Evolutionary conservation across 108 stramenopile species (phyloP), one percentile per base, ranked within the genome.

Genomic region (Cyclotella atomus): DNA sequence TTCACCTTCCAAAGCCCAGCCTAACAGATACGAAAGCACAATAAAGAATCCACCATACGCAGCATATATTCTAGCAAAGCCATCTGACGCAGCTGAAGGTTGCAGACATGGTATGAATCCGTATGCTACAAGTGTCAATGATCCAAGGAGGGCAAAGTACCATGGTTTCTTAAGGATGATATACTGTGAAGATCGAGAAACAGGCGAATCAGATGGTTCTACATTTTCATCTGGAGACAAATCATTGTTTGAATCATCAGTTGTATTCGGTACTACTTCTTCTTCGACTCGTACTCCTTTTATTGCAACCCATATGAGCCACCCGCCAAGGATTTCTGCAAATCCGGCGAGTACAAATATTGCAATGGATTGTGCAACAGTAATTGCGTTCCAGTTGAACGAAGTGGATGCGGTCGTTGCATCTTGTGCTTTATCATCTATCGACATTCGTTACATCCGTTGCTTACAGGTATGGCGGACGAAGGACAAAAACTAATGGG

Each of bases 21-120:
- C 92, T 27, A 84, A 74, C 20, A 91, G 66, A 65, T 89, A 93
- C 30, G 85, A 87, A 30, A 93, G 27, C 0, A 88, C 83, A 35
- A 93, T 91, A 53, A 93, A 93, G 65, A 89, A 88, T 36, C 92
- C 92, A 14, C 92, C 92, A 70, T 93, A 93, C 16, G 80, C 92
- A 10, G 92, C 92, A 75, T 93, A 93, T 17, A 93, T 88, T 38
- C 92, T 64, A 15, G 85, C 92, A 69, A 93, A 93, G n/a, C 68
- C 83, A 75, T 87, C 84, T 0, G 67, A 57, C 0, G 61, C 59
- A 14, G 75, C 75, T 25, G 85, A 88, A 0, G 92, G 92, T 65
- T 93, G 92, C 15, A 88, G 69, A 38, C 76, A 82, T 25, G 92
- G 92, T 15, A 93, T 79, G 69, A 89, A 91, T 8, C 90, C 92